Conservation (phyloP, 1,139 yeast species). For the Geotrichum klebahnii region DNA sequence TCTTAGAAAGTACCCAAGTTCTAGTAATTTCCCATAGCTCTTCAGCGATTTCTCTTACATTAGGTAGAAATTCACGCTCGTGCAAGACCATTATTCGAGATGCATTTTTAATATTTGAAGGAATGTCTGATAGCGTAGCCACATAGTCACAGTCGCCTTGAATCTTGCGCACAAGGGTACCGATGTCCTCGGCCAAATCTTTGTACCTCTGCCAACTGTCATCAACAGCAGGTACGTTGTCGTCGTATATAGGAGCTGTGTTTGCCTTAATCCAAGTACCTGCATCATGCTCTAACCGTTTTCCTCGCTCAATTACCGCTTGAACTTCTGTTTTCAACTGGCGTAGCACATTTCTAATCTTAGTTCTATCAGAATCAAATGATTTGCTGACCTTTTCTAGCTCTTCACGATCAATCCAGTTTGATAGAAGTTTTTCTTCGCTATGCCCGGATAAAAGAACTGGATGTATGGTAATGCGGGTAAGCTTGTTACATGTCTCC, state of each 20-base stretch:
- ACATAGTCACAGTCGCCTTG: conserved; percentile 33
- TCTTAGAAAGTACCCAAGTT: conserved; percentile 24
- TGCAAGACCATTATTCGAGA: conserved; percentile 27
- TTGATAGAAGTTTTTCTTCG: conserved; percentile 24
- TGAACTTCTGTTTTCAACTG: conserved; percentile 25
- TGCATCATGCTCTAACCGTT: conserved; percentile 24
- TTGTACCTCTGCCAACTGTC: conserved; percentile 19
- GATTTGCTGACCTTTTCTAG: conserved; percentile 23
- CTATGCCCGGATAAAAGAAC: conserved; percentile 19
- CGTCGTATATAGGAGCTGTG: conserved; percentile 18
- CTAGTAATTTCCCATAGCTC: conserved; percentile 29
- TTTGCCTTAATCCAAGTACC: conserved; percentile 23
- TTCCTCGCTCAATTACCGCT: conserved; percentile 26
- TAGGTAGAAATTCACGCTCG: conserved; percentile 33
- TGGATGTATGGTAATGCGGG: conserved; percentile 19
- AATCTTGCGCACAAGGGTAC: conserved; percentile 32
- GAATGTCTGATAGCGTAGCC: conserved; percentile 28
- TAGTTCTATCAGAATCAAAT: conserved; percentile 20
- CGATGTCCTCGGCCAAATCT: conserved; percentile 32
- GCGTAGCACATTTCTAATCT: conserved; percentile 20
- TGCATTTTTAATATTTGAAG: conserved; percentile 26
- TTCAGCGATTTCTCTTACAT: conserved; percentile 24
- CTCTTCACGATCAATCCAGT: conserved; percentile 30
- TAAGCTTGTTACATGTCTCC: conserved; percentile 24
- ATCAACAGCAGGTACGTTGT: conserved; percentile 6